Percentiles rank a stretch among this genome's conserved stretches.
These are phyloP conservation scores for Penicillium sp. DNA, from an alignment of 2,329 filamentous ascomycete species.

Conservation along the genomic window DNA sequence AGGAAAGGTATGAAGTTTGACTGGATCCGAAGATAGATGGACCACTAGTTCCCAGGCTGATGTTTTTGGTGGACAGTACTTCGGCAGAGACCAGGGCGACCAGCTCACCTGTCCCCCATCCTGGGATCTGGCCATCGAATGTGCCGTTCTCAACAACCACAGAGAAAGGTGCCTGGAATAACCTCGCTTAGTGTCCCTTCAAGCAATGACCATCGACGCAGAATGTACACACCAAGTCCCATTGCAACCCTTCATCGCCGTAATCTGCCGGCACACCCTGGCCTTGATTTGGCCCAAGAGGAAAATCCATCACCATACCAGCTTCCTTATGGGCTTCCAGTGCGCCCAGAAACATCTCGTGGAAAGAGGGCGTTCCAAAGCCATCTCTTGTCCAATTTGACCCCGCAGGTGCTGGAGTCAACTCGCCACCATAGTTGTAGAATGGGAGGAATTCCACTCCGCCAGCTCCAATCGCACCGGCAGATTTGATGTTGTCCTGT, in stretches of 20 bases:
- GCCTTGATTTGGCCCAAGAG: slow-evolving; percentile 52
- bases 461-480: slow-evolving; percentile 38
- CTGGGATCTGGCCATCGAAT: slow-evolving; percentile 36
- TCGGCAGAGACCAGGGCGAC: slow-evolving; percentile 28
- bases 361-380: slow-evolving; percentile 42
- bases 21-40: slow-evolving; percentile 2
- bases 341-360: slow-evolving; percentile 29
- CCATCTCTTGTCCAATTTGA: slow-evolving; percentile 45
- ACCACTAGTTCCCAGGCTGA: slow-evolving; percentile 9
- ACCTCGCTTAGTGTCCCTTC: background rate
- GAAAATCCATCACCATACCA: slow-evolving; percentile 49
- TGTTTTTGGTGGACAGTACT: slow-evolving; percentile 18
- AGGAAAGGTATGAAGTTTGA: slow-evolving; percentile 10
- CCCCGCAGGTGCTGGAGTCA: slow-evolving; percentile 11
- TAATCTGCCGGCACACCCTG: slow-evolving; percentile 47
- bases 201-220: background rate
- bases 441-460: slow-evolving; percentile 45
- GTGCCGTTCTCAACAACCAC: slow-evolving; percentile 27
- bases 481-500: slow-evolving; percentile 35
- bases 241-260: slow-evolving; percentile 38
- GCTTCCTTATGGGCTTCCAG: slow-evolving; percentile 39
- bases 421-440: slow-evolving; percentile 40
- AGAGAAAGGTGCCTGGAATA: slow-evolving; percentile 12
- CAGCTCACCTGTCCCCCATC: slow-evolving; percentile 42
- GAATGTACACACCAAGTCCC: slow-evolving; percentile 22